Base-by-base conservation (phyloP, 2,329 filamentous ascomycete genomes). In the Neopestalotiopsis sp. region DNA sequence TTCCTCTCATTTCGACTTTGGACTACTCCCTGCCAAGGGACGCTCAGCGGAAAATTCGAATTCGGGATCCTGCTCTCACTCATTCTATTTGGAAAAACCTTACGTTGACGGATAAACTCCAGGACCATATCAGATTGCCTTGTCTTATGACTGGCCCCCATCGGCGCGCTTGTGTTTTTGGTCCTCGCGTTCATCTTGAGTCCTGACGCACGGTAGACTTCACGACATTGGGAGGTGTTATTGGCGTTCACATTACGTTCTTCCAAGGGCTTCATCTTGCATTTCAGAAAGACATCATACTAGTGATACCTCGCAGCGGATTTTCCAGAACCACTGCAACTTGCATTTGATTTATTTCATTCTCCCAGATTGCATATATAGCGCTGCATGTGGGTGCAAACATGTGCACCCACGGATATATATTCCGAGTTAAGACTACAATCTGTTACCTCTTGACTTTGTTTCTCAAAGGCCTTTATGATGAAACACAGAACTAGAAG, bases 301-400 rank as follows among this genome's bases (percentile, higher is more conserved):
- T 69, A 69, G 68, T 69, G 68, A 69, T 69, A 69, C 68, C 68
- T 65, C 38, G 17, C 62, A 34, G 62, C 62, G 42, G 59, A 40
- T 62, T 62, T 65, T 45, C 40, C 52, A 65, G 62, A 65, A 49
- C 40, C 28, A 40, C 62, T 65, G 62, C 62, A 49, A 28, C 30
- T 52, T 52, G 62, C 62, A 65, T 62, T 62, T 32, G 7, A 40
- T 62, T 62, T 62, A 9, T 6, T n/a, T 40, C 32, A 20, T 9
- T 52, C n/a, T 52, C n/a, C 14, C 17, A 52, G 17, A 52, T 34
- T 62, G 59, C 59, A 62, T 62, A 62, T 62, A 62, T 34, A 34
- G 32, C 34, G 30, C 14, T 17, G 28, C 14, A 62, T 62, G 30
- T 52, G 34, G 14, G 59, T 20, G 34, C 32, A n/a, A 24, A 62